These are phyloP conservation scores for Cymbidium sinense DNA, from an alignment of 106 monocot species.

Conservation along the genomic window DNA sequence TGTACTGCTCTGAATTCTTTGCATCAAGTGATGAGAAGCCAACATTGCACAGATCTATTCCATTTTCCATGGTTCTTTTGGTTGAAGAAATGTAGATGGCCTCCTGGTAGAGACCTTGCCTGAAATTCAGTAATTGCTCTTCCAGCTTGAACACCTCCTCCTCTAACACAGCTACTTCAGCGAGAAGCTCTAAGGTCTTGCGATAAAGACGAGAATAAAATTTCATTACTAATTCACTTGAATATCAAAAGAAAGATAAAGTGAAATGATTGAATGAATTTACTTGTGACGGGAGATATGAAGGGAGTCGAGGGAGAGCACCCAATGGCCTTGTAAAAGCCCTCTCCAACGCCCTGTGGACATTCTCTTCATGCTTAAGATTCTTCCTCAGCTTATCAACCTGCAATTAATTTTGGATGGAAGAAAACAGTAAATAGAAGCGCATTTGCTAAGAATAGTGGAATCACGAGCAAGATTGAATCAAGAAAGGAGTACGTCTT, in stretches of 20 bases:
- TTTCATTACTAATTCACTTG: not conserved
- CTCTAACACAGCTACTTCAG: constrained; percentile 86
- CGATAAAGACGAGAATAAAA: not conserved
- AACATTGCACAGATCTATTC: constrained; percentile 1
- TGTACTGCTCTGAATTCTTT: not conserved
- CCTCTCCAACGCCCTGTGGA: constrained; percentile 83
- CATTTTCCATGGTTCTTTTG: constrained; percentile 34
- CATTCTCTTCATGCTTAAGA: constrained; percentile 79
- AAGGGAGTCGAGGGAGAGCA: constrained; percentile 81
- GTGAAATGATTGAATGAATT: not conserved
- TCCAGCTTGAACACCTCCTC: constrained; percentile 90
- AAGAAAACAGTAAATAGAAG: not conserved
- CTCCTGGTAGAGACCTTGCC: constrained; percentile 82
- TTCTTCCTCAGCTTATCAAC: constrained; percentile 86
- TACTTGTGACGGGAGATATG: constrained; percentile 75
- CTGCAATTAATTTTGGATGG: constrained; percentile 20
- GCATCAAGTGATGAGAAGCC: no score
- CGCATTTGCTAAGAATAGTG: not conserved
- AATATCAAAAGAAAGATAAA: not conserved
- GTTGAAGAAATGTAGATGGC: constrained; percentile 59
- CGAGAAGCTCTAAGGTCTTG: constrained; percentile 86
- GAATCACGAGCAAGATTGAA: constrained; percentile 7
- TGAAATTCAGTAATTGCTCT: constrained; percentile 78
- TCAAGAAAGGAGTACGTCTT: constrained; percentile 47
- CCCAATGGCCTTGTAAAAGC: constrained; percentile 83